These are phyloP conservation scores for Neurospora sp. DNA, from an alignment of 2,329 filamentous ascomycete species.

Conservation along the genomic window DNA sequence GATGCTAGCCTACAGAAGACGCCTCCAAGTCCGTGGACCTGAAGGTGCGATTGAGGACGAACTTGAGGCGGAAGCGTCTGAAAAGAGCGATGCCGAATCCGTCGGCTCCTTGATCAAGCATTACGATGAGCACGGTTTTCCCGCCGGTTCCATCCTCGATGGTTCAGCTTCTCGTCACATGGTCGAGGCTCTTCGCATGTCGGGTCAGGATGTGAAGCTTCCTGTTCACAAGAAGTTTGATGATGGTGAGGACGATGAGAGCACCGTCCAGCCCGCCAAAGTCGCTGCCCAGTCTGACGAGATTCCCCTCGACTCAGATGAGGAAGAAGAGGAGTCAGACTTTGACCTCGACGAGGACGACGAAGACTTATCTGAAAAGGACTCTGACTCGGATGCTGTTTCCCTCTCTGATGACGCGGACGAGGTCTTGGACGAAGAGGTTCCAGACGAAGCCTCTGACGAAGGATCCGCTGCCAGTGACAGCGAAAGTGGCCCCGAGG, in stretches of 20 bases:
- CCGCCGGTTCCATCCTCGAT: conserved; percentile 28
- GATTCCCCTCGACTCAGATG: not conserved
- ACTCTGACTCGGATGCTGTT: conserved; percentile 1
- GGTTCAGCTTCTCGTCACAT: conserved; percentile 26
- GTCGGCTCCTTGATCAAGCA: conserved; percentile 21
- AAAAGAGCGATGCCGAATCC: conserved; percentile 20
- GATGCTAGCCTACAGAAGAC: conserved; percentile 2
- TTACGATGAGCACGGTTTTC: conserved; percentile 28
- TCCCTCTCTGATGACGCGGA: not conserved
- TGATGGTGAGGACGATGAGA: conserved; percentile 4
- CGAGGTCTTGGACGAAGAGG: not conserved
- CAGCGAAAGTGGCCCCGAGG: conserved; percentile 16
- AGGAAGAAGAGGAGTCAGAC: conserved; percentile 10
- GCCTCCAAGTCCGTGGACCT: not conserved
- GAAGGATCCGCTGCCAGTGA: conserved; percentile 17
- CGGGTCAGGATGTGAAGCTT: conserved; percentile 17
- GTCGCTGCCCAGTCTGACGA: conserved; percentile 5
- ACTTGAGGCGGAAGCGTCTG: conserved; percentile 11
- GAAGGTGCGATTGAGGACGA: not conserved
- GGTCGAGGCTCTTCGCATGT: conserved; percentile 23
- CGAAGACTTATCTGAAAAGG: conserved; percentile 9
- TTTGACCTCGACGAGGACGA: conserved; percentile 11
- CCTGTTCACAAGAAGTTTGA: conserved; percentile 19
- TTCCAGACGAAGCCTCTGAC: conserved; percentile 6
- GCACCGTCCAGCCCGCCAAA: conserved; percentile 6